These are phyloP conservation scores for Diutina mesorugosa DNA, from an alignment of 1,139 yeast genomes.

Conservation along the genomic window DNA sequence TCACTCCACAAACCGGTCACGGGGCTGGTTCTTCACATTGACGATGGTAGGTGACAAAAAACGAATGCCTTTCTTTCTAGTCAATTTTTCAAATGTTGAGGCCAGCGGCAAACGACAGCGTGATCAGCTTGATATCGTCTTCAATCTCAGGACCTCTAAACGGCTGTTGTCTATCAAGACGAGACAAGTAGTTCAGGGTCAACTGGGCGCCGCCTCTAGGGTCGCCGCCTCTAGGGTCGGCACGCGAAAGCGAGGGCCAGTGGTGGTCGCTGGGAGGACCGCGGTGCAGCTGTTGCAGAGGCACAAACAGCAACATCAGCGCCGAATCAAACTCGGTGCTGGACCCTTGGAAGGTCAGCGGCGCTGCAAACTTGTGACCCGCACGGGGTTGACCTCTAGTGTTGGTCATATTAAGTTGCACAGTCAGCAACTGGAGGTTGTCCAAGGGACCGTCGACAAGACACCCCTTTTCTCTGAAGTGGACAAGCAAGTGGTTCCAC, in stretches of 20 bases:
- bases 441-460: slow-evolving; percentile 89
- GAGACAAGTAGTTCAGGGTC: slow-evolving; percentile 30
- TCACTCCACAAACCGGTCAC: too few relatives aligned
- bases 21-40: too few relatives aligned
- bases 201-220: slow-evolving; percentile 12
- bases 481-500: slow-evolving; percentile 72
- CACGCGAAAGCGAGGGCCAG: slow-evolving; percentile 24
- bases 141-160: slow-evolving; percentile 17
- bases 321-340: slow-evolving; percentile 30
- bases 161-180: slow-evolving; percentile 19
- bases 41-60: too few relatives aligned
- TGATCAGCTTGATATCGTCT: slow-evolving; percentile 35
- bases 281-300: slow-evolving; percentile 4
- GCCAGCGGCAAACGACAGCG: slow-evolving; percentile 34
- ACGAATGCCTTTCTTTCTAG: too few relatives aligned
- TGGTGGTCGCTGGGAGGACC: slow-evolving; percentile 5
- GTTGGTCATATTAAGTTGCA: slow-evolving; percentile 28
- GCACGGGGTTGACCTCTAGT: slow-evolving; percentile 7
- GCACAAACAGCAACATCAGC: slow-evolving; percentile 33
- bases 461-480: slow-evolving; percentile 76
- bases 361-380: slow-evolving; percentile 9
- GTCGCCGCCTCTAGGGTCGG: slow-evolving; percentile 6
- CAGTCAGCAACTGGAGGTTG: slow-evolving; percentile 60
- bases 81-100: slow-evolving; percentile 10
- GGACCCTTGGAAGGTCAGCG: slow-evolving; percentile 3